phyloP scores from a whole-genome alignment of 495 filamentous ascomycete genomes.

The Penicillium mononematosum region DNA sequence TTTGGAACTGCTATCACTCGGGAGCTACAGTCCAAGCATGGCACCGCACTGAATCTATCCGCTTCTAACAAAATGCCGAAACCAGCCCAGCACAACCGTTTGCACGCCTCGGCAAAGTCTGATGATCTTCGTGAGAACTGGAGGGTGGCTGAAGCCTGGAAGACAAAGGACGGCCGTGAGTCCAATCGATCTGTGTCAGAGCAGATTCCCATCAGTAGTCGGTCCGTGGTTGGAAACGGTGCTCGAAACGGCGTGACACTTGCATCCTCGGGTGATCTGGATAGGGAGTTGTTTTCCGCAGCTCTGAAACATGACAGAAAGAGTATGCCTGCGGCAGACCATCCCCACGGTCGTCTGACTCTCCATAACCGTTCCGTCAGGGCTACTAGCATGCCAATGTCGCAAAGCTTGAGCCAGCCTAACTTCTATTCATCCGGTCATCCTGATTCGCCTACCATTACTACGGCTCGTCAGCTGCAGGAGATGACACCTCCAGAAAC shows the following conservation, averaged over 20 bases:
- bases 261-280: constrained; percentile 22
- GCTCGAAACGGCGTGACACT: constrained; percentile 1
- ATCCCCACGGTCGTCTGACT: neutral
- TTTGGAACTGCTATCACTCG: constrained; percentile 37
- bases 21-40: constrained; percentile 31
- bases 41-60: constrained; percentile 25
- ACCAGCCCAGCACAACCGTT: neutral
- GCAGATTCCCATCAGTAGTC: neutral
- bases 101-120: constrained; percentile 20
- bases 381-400: constrained; percentile 6
- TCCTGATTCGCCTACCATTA: neutral
- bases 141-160: constrained; percentile 28
- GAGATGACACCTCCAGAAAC: constrained; percentile 1
- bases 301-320: constrained; percentile 26
- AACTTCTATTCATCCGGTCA: neutral
- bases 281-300: constrained; percentile 34
- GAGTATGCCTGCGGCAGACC: neutral
- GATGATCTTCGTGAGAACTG: constrained; percentile 31
- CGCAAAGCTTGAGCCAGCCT: constrained; percentile 5
- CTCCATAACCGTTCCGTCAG: neutral
- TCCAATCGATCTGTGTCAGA: neutral
- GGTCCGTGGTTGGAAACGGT: neutral
- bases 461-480: constrained; percentile 12
- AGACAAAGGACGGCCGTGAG: constrained; percentile 15
- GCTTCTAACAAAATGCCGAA: constrained; percentile 10